Percentiles rank a stretch among this genome's conserved stretches.
Conservation (phyloP, 2,329 filamentous ascomycete species). For the Aspergillus neoniger region DNA sequence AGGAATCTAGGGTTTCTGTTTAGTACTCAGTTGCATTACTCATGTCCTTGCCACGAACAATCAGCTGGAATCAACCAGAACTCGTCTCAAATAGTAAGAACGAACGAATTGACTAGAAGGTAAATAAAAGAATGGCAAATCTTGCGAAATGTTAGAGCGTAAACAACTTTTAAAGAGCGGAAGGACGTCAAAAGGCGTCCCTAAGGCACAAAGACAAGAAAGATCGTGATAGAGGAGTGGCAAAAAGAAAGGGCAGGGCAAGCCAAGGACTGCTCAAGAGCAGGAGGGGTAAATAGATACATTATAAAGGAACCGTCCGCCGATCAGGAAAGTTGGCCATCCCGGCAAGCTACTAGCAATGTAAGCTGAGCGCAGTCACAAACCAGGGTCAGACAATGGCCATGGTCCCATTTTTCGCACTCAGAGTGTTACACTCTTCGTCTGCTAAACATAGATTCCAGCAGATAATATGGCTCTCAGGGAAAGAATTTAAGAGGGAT, state of each 20-base stretch:
- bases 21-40: not conserved
- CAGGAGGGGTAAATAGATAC: conserved; percentile 1
- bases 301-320: not conserved
- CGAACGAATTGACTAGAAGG: not conserved
- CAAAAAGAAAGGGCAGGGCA: conserved; percentile 1
- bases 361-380: not conserved
- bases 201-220: not conserved
- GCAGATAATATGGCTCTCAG: not conserved
- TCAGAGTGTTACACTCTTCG: not conserved
- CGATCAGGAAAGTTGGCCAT: not conserved
- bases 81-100: conserved; percentile 5
- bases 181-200: conserved; percentile 17
- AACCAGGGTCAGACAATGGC: not conserved
- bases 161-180: conserved; percentile 3
- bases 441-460: not conserved
- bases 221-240: conserved; percentile 7
- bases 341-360: not conserved
- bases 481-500: too few relatives aligned
- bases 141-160: not conserved
- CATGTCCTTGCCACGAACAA: not conserved
- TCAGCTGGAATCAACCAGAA: conserved; percentile 13
- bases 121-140: not conserved
- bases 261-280: not conserved
- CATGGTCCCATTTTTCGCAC: not conserved
- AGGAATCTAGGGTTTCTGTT: conserved; percentile 12